These are phyloP conservation scores for Xylaria cubensis DNA, from an alignment of 495 filamentous ascomycete species.

Conservation along the genomic window DNA sequence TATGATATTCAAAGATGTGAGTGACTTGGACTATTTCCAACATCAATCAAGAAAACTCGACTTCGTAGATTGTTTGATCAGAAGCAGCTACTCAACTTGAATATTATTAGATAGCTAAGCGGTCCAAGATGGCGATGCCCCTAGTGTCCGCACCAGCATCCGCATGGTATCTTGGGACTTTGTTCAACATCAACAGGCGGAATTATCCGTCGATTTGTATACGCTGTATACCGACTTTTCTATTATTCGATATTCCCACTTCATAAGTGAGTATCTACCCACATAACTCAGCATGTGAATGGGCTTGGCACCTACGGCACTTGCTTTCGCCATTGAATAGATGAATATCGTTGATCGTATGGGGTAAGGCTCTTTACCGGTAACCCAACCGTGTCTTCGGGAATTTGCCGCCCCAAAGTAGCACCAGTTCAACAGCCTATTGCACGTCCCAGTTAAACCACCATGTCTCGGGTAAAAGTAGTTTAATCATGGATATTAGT, in stretches of 20 bases:
- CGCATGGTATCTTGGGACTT: background rate
- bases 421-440: slow-evolving; percentile 29
- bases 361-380: slow-evolving; percentile 34
- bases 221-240: background rate
- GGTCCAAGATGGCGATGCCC: background rate
- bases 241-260: background rate
- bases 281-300: slow-evolving; percentile 3
- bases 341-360: slow-evolving; percentile 20
- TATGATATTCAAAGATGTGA: background rate
- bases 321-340: slow-evolving; percentile 24
- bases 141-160: background rate
- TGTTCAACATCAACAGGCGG: background rate
- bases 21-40: background rate
- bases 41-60: background rate
- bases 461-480: slow-evolving; percentile 38
- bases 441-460: slow-evolving; percentile 29
- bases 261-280: background rate
- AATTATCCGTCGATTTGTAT: background rate
- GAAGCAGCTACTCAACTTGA: background rate
- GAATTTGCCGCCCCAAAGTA: slow-evolving; percentile 33
- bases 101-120: background rate
- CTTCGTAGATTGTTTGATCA: background rate
- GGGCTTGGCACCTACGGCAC: slow-evolving; percentile 25
- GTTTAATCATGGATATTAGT: slow-evolving; percentile 27
- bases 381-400: slow-evolving; percentile 25